phyloP scores from a whole-genome alignment of 768 basidiomycete species.

The Neoboletus brunneissimus region DNA sequence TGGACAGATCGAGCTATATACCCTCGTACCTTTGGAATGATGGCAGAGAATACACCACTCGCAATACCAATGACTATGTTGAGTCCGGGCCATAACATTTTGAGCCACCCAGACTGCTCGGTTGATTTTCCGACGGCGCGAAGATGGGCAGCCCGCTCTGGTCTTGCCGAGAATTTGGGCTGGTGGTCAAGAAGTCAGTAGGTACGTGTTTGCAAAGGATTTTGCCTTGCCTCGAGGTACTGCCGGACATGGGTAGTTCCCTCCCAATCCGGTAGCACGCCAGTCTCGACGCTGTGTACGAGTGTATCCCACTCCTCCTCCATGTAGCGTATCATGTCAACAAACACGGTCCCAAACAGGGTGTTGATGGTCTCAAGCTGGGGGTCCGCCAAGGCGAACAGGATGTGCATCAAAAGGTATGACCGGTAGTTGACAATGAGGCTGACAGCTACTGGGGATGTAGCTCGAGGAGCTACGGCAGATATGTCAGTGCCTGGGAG shows the following conservation, averaged over 20 bases:
- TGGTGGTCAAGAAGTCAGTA: neutral
- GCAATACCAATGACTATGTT: slow-evolving; percentile 16
- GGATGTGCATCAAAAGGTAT: slow-evolving; percentile 20
- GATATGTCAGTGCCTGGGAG: neutral
- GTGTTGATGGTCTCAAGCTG: slow-evolving; percentile 17
- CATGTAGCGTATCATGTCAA: slow-evolving; percentile 22
- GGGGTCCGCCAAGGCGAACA: slow-evolving; percentile 22
- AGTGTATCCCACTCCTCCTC: slow-evolving; percentile 22
- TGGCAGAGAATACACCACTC: slow-evolving; percentile 16
- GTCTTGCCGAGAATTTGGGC: slow-evolving; percentile 11
- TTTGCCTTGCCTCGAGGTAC: slow-evolving; percentile 13
- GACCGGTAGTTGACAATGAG: slow-evolving; percentile 19
- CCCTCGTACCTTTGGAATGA: slow-evolving; percentile 13
- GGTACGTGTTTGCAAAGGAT: too few relatives aligned
- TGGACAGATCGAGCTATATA: neutral
- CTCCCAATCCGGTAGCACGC: slow-evolving; percentile 18
- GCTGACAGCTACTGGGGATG: slow-evolving; percentile 19
- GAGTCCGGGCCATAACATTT: slow-evolving; percentile 12
- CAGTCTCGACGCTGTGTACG: slow-evolving; percentile 13
- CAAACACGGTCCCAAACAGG: slow-evolving; percentile 15
- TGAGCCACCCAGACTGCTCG: slow-evolving; percentile 16
- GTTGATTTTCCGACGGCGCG: slow-evolving; percentile 14
- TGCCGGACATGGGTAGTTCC: slow-evolving; percentile 13
- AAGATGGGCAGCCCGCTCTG: slow-evolving; percentile 17
- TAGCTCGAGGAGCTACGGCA: slow-evolving; percentile 8